Evolutionary conservation across 2,329 filamentous ascomycete genomes (phyloP), one percentile per base, ranked within the genome.

Genomic region (Tolypocladium sp.): DNA sequence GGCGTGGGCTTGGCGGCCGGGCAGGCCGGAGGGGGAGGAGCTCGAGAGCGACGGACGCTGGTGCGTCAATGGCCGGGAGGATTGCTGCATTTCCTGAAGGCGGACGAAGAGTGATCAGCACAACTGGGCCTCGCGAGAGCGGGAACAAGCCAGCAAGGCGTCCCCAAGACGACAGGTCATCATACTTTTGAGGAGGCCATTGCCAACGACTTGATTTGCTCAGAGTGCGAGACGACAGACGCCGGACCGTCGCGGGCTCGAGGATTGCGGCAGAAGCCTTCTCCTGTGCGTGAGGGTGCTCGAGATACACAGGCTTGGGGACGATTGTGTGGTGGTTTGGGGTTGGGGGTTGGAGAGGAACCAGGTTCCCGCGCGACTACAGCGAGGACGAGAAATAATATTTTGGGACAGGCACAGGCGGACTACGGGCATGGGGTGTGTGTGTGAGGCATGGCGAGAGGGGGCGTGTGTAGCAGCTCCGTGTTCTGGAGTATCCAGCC

Each of bases 41-140:
- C 80, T 80, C 68, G 85, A 79, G 67, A 85, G 77, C 56, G 84
- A 82, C 59, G 82, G 79, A 64, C 84, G 83, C 71, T 84, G 78
- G 69, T 84, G 84, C 72, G 80, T 80, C 71, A 89, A 80, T 75
- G 88, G 87, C 74, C 87, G 84, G 69, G 85, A 83, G 66, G 85
- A 79, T 70, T 85, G 79, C 71, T 82, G 82, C 72, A 85, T 84
- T 77, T 87, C 84, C 84, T 87, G 73, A 66, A 63, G 9, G 44
- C 40, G 62, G 55, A 57, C 41, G 37, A 60, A 65, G 63, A 64
- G 61, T 64, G 61, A 69, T 72, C 70, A 73, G 71, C 68, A 70
- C 64, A 71, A 70, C 65, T 69, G 69, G 65, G 65, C 65, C 67
- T 69, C 65, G 63, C 63, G 63, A 63, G 64, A 64, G 68, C 68